Evolutionary conservation across 306 rosid genomes (phyloP).

Genomic region (Styphnolobium japonicum): DNA sequence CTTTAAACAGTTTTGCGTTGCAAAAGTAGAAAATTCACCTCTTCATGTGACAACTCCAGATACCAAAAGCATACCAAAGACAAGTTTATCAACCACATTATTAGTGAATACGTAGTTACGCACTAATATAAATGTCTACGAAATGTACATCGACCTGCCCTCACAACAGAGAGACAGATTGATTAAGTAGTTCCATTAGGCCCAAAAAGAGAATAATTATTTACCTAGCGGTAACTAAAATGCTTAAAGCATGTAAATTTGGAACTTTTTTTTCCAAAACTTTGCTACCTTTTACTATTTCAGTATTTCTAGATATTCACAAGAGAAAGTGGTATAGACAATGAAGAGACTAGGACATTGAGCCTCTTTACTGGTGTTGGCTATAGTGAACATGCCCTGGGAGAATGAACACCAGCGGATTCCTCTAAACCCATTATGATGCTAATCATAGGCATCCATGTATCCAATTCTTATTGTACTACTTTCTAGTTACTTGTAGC

Average conservation of each 20-base stretch:
- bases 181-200: neutral
- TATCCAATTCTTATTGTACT: neutral
- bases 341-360: neutral
- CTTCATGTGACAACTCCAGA: neutral
- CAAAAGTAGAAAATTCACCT: neutral
- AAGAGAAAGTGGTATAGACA: slow-evolving; percentile 1
- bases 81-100: neutral
- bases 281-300: neutral
- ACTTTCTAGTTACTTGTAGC: neutral
- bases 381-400: neutral
- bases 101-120: neutral
- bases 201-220: neutral
- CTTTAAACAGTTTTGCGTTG: neutral
- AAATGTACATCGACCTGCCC: neutral
- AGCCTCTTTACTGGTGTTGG: neutral
- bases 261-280: neutral
- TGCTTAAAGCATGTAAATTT: neutral
- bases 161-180: neutral
- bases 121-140: neutral
- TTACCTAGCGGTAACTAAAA: neutral
- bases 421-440: neutral
- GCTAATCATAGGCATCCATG: neutral
- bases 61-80: neutral
- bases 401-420: neutral
- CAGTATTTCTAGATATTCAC: slow-evolving; percentile 24